phyloP scores from a whole-genome alignment of 768 basidiomycete species.

The Suillus cothurnatus region DNA sequence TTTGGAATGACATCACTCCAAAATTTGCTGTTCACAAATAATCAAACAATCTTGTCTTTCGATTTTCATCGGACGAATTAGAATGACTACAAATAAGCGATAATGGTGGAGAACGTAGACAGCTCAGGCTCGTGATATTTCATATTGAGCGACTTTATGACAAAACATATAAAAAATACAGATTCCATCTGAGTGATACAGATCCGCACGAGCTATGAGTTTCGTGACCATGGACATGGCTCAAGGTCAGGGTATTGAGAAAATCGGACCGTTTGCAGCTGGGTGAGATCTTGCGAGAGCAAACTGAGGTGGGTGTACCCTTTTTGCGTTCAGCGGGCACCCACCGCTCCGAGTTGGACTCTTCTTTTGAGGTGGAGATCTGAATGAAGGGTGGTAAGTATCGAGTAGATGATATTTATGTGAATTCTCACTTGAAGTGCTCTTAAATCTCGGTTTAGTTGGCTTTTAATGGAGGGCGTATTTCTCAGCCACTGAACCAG shows the following conservation, averaged over 20 bases:
- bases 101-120: background rate
- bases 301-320: background rate
- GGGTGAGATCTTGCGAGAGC: background rate
- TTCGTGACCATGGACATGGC: too few species aligned
- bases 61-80: background rate
- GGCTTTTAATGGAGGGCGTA: too few species aligned
- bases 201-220: too few species aligned
- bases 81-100: background rate
- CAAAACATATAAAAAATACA: too few species aligned
- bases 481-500: too few species aligned
- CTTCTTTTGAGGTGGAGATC: background rate
- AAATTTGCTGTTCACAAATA: background rate
- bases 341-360: background rate
- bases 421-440: too few species aligned
- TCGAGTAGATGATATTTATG: too few species aligned
- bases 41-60: background rate
- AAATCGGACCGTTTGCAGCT: slow-evolving; percentile 1
- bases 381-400: background rate
- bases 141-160: background rate
- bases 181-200: too few species aligned
- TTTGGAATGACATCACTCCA: background rate
- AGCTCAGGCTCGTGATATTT: background rate
- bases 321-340: background rate
- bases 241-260: background rate
- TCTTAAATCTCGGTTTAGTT: background rate